Percentiles rank a stretch among this genome's conserved stretches.
Conservation (phyloP, 2,329 filamentous ascomycete genomes). For the Fusarium buxicola region DNA sequence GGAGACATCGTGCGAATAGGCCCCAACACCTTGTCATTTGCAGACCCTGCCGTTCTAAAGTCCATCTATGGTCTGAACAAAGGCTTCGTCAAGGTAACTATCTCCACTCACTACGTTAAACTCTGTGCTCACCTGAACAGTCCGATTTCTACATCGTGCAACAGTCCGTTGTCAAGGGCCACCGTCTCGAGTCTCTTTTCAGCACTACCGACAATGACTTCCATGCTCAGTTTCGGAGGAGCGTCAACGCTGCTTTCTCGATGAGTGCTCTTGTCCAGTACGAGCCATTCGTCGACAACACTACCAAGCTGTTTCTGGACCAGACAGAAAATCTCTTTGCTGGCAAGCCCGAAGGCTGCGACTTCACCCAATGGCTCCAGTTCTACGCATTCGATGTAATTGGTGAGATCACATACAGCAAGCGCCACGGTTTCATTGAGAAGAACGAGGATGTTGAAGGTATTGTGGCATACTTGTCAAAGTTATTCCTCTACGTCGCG, state of each 20-base stretch:
- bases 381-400: slow-evolving; percentile 88
- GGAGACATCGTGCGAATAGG: slow-evolving; percentile 81
- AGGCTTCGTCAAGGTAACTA: slow-evolving; percentile 76
- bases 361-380: slow-evolving; percentile 80
- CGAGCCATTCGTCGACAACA: slow-evolving; percentile 83
- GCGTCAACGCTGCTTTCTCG: slow-evolving; percentile 80
- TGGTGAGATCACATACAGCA: slow-evolving; percentile 80
- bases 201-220: slow-evolving; percentile 80
- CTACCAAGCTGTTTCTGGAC: slow-evolving; percentile 75
- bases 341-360: slow-evolving; percentile 52
- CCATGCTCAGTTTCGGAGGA: slow-evolving; percentile 79
- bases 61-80: slow-evolving; percentile 86
- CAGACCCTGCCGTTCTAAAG: slow-evolving; percentile 78
- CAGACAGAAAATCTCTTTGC: slow-evolving; percentile 69
- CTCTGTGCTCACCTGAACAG: slow-evolving; percentile 51
- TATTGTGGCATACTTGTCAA: slow-evolving; percentile 73
- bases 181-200: slow-evolving; percentile 77
- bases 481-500: slow-evolving; percentile 77
- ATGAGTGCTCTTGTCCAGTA: slow-evolving; percentile 83
- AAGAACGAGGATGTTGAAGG: slow-evolving; percentile 80
- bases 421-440: slow-evolving; percentile 80
- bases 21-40: slow-evolving; percentile 79
- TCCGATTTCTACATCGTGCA: slow-evolving; percentile 86
- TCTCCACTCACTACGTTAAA: slow-evolving; percentile 64
- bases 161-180: slow-evolving; percentile 76